Conservation (phyloP, 331 rosid genomes). For the Quercus lobata region DNA sequence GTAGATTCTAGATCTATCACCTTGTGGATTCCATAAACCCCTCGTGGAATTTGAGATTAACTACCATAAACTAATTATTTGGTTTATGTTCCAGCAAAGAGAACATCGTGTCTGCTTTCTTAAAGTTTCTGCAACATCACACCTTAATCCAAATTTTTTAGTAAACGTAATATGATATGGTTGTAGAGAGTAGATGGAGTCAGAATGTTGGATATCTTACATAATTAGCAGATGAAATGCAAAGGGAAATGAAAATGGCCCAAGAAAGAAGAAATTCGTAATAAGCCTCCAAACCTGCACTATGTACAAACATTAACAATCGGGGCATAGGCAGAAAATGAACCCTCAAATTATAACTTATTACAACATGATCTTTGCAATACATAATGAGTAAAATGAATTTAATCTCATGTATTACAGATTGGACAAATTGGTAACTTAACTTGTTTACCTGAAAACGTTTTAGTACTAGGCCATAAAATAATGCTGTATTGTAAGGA, state of each 20-base stretch:
- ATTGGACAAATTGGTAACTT: neutral
- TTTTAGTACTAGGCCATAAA: conserved; percentile 41
- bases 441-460: conserved; percentile 43
- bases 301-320: neutral
- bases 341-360: too few species aligned
- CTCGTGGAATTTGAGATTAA: too few species aligned
- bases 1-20: too few species aligned
- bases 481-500: conserved; percentile 15
- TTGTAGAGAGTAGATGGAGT: neutral
- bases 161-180: neutral
- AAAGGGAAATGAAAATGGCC: conserved; percentile 52
- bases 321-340: too few species aligned
- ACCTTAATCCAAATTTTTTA: neutral
- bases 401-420: neutral
- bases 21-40: too few species aligned
- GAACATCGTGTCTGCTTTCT: too few species aligned
- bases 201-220: conserved; percentile 20
- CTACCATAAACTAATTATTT: too few species aligned
- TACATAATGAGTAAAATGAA: neutral
- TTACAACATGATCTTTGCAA: neutral
- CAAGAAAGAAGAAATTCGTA: conserved; percentile 76
- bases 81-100: too few species aligned
- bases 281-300: conserved; percentile 69
- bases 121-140: too few species aligned
- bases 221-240: conserved; percentile 49